A percentile compares a stretch with the other conserved stretches of the same genome.
phyloP scores from a whole-genome alignment of 2,329 filamentous ascomycete genomes.

The Conoideocrella luteorostrata region DNA sequence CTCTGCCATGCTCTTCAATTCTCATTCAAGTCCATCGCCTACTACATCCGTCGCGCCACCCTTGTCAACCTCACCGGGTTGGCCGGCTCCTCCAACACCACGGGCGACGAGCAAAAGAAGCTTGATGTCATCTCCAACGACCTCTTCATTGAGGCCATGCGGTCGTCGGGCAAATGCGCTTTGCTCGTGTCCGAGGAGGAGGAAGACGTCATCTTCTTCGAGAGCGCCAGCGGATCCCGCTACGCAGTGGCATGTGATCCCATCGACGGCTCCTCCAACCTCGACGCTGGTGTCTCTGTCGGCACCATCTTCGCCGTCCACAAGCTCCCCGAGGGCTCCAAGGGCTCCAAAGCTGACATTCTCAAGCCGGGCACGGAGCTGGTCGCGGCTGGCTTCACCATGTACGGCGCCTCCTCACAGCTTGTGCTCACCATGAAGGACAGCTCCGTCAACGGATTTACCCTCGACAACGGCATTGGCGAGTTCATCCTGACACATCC shows the following conservation, averaged over 20 bases:
- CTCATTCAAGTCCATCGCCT: slow-evolving; percentile 98
- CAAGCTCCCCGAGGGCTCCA: slow-evolving; percentile 73
- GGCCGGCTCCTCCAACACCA: slow-evolving; percentile 89
- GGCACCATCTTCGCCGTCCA: slow-evolving; percentile 96
- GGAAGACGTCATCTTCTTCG: slow-evolving; percentile 85
- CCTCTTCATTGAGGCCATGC: slow-evolving; percentile 93
- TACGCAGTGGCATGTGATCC: slow-evolving; percentile 97
- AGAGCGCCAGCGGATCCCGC: slow-evolving; percentile 64
- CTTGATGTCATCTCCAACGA: slow-evolving; percentile 99
- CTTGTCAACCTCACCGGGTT: slow-evolving; percentile 94
- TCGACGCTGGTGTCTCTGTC: slow-evolving; percentile 95
- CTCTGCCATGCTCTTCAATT: slow-evolving; percentile 97
- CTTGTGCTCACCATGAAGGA: slow-evolving; percentile 96
- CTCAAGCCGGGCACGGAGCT: slow-evolving; percentile 86
- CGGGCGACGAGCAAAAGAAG: slow-evolving; percentile 98
- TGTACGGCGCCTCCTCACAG: slow-evolving; percentile 97
- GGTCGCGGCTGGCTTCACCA: slow-evolving; percentile 95
- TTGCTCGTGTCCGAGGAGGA: slow-evolving; percentile 97
- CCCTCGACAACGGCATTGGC: slow-evolving; percentile 89
- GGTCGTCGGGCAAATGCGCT: slow-evolving; percentile 81
- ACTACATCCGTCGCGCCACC: slow-evolving; percentile 95
- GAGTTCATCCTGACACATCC: slow-evolving; percentile 99
- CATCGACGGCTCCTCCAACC: slow-evolving; percentile 95
- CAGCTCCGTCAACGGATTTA: slow-evolving; percentile 92
- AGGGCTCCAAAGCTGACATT: slow-evolving; percentile 75